Evolutionary conservation across 108 stramenopile genomes (phyloP), one percentile per base, ranked within the genome.

Genomic region (Cyclotella baltica): DNA sequence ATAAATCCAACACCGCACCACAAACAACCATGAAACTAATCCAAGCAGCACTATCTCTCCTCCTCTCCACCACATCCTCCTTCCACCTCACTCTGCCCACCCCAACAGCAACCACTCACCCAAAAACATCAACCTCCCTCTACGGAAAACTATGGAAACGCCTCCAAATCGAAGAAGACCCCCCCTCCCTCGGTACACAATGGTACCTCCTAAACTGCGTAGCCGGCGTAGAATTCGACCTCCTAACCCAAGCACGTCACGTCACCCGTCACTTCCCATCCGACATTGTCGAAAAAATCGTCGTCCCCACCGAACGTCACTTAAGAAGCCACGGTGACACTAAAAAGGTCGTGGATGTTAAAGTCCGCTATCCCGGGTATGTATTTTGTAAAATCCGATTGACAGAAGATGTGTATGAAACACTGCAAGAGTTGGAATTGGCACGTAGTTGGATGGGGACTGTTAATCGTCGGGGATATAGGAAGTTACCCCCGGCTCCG

Each of bases 121-220:
- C n/a, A n/a, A n/a, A n/a, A n/a, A n/a, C 67, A 9, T 29, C 48
- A 4, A 51, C 83, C 31, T 37, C 75, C 16, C 73, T 84, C 27
- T 52, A 76, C 35, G 83, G 85, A 31, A 83, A 79, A 64, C 62
- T 87, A 61, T 87, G 86, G 86, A 75, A 87, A 53, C 75, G 83
- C 40, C 55, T 90, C 16, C 62, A 89, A 72, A 88, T 92, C 62
- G 93, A 94, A 67, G 90, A 90, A 78, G 78, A 76, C 37, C 84
- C 92, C 28, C 89, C 89, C 22, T 62, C 68, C 22, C 58, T 69
- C 19, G 81, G 81, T 40, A 83, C 78, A 30, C 69, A 66, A 30
- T 95, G 94, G 94, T 95, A 95, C 72, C 73, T 91, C 11, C 62
- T 95, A 52, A 95, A 91, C 70, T 95, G 94, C 64, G 88, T 93